Conservation (phyloP, 768 basidiomycete genomes). For the Mycena amicta region DNA sequence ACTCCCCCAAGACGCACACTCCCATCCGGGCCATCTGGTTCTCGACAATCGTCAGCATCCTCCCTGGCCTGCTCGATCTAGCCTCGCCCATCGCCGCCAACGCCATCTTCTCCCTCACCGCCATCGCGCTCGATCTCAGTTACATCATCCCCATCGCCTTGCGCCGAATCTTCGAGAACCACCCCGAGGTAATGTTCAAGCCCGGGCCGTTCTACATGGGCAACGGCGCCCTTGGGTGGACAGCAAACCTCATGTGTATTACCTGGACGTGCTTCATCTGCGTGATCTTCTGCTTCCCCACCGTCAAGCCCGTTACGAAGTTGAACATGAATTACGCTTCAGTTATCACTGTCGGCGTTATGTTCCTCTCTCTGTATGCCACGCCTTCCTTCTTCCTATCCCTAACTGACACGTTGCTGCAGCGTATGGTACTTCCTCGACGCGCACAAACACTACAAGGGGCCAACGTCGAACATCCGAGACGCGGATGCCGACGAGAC, state of each 20-base stretch:
- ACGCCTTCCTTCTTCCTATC: background rate
- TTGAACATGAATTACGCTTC: slow-evolving; percentile 84
- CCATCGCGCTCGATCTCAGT: slow-evolving; percentile 75
- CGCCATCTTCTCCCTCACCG: slow-evolving; percentile 82
- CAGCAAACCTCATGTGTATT: slow-evolving; percentile 67
- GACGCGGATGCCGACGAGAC: slow-evolving; percentile 13
- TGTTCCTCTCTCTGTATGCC: slow-evolving; percentile 54
- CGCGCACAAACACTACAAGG: slow-evolving; percentile 58
- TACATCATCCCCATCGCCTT: slow-evolving; percentile 85
- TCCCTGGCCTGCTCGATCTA: slow-evolving; percentile 75
- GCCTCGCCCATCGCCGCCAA: slow-evolving; percentile 77
- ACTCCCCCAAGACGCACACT: slow-evolving; percentile 63
- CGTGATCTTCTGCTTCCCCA: slow-evolving; percentile 76
- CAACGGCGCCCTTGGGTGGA: slow-evolving; percentile 60
- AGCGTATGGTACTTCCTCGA: slow-evolving; percentile 56
- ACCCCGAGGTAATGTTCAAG: slow-evolving; percentile 82
- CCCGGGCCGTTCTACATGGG: slow-evolving; percentile 91
- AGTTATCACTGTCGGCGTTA: slow-evolving; percentile 57
- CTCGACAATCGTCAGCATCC: slow-evolving; percentile 64
- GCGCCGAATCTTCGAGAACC: slow-evolving; percentile 66
- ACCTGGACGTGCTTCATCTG: slow-evolving; percentile 68
- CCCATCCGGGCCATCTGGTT: slow-evolving; percentile 81
- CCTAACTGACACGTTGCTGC: slow-evolving; percentile 10
- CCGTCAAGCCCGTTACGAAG: slow-evolving; percentile 64
- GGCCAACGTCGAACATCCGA: slow-evolving; percentile 57